phyloP scores from a whole-genome alignment of 441 rosid genomes.

The Gossypium armourianum region DNA sequence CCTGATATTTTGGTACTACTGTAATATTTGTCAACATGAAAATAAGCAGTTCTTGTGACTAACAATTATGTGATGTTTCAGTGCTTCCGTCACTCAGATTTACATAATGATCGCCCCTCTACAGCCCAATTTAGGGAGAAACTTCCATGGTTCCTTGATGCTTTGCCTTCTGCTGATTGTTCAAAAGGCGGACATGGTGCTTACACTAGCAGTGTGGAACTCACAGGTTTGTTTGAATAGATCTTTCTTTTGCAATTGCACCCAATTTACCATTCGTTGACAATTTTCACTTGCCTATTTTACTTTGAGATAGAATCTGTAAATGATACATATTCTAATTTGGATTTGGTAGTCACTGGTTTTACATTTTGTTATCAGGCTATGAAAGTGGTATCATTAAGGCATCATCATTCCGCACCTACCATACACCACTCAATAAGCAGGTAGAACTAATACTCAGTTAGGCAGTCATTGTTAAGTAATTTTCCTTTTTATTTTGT shows the following conservation, averaged over 20 bases:
- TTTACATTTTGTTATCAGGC: constrained; percentile 32
- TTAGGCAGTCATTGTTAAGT: constrained; percentile 12
- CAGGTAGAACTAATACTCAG: constrained; percentile 40
- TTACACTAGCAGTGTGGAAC: constrained; percentile 73
- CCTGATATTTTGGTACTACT: neutral
- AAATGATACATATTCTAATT: neutral
- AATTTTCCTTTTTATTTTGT: neutral
- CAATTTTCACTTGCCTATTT: neutral
- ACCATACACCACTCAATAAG: constrained; percentile 88
- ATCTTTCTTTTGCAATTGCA: constrained; percentile 12
- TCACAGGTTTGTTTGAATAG: constrained; percentile 46
- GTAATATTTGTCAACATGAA: constrained; percentile 12
- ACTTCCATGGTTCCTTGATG: constrained; percentile 90
- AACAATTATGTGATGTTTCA: constrained; percentile 27
- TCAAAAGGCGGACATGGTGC: constrained; percentile 99
- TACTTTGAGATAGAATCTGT: neutral
- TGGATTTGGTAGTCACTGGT: neutral
- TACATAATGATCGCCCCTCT: constrained; percentile 74
- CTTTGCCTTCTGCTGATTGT: constrained; percentile 93
- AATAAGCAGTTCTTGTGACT: constrained; percentile 9
- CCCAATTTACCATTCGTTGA: neutral
- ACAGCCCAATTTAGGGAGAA: constrained; percentile 75
- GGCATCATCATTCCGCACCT: constrained; percentile 98
- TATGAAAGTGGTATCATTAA: constrained; percentile 61
- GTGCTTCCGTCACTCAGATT: constrained; percentile 93